Conservation (phyloP, 257 asterid genomes). For the Henckelia pumila region DNA sequence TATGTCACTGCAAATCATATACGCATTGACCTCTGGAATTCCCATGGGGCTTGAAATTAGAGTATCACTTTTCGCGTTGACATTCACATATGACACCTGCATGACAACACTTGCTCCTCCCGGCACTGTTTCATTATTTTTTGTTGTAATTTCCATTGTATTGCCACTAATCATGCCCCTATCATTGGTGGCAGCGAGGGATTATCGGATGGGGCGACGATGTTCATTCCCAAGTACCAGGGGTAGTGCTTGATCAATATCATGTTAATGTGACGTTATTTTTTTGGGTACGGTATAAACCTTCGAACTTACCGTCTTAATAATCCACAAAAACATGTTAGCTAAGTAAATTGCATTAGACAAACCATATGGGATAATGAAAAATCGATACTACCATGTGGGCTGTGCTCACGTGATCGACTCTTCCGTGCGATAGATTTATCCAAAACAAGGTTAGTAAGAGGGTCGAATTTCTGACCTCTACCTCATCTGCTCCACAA, state of each 20-base stretch:
- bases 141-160: conserved; percentile 12
- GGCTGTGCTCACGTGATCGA: too few species aligned
- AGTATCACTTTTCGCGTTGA: conserved; percentile 38
- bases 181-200: conserved; percentile 19
- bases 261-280: too few species aligned
- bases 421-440: too few species aligned
- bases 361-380: too few species aligned
- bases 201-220: conserved; percentile 17
- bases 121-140: neutral
- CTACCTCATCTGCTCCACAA: too few species aligned
- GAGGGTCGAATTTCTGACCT: too few species aligned
- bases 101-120: conserved; percentile 38
- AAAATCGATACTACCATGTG: too few species aligned
- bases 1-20: conserved; percentile 42
- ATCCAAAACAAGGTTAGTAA: too few species aligned
- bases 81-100: conserved; percentile 36
- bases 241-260: neutral
- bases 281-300: too few species aligned
- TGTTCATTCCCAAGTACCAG: neutral
- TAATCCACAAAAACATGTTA: too few species aligned
- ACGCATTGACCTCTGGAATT: conserved; percentile 35
- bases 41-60: conserved; percentile 44
- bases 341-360: too few species aligned
- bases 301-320: too few species aligned
- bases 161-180: conserved; percentile 25